phyloP scores from a whole-genome alignment of 139 green algal species.

The Chlorella ohadii region DNA sequence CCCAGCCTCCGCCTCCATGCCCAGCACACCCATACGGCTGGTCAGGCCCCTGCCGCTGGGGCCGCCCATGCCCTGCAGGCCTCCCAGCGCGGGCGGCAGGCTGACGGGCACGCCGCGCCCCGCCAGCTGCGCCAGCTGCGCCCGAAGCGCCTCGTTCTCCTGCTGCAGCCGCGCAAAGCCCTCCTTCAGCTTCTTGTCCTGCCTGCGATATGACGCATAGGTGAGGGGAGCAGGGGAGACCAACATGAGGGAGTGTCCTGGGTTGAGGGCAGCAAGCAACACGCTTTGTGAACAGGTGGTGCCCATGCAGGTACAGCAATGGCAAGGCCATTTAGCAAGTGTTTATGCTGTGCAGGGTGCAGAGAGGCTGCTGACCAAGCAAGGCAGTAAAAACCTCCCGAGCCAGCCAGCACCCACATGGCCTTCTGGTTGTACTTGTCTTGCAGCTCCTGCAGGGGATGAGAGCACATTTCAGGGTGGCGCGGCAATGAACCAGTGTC shows the following conservation, averaged over 20 bases:
- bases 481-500: too few species aligned
- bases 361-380: too few species aligned
- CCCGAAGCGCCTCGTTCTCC: constrained; percentile 53
- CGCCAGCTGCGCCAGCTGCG: constrained; percentile 14
- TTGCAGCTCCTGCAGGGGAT: constrained; percentile 56
- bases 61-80: background rate
- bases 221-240: too few species aligned
- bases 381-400: too few species aligned
- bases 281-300: too few species aligned
- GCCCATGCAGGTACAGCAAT: too few species aligned
- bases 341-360: too few species aligned
- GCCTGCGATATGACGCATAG: constrained; percentile 61
- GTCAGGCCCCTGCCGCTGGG: background rate
- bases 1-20: background rate
- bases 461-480: too few species aligned
- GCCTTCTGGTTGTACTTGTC: constrained; percentile 81
- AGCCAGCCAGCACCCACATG: constrained; percentile 52
- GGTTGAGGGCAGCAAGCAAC: too few species aligned
- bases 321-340: too few species aligned
- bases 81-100: background rate
- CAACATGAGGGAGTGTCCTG: too few species aligned
- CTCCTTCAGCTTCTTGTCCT: constrained; percentile 72
- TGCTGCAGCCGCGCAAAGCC: constrained; percentile 63
- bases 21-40: constrained; percentile 14
- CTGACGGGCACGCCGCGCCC: background rate